Conservation (phyloP, 306 rosid species). For the Alnus rubra region DNA sequence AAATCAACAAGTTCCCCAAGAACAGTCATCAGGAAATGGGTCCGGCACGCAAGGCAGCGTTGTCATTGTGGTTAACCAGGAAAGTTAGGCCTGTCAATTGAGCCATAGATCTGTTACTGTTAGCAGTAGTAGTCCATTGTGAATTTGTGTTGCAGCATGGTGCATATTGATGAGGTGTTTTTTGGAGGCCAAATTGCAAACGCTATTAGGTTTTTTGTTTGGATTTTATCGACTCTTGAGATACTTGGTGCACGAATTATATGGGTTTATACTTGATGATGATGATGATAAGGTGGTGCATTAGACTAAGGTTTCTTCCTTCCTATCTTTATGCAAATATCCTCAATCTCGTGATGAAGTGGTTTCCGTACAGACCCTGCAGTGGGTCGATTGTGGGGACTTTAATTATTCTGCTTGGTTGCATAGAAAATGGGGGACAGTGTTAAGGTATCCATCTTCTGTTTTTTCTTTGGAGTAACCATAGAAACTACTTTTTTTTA, state of each 20-base stretch:
- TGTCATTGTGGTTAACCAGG: slow-evolving; percentile 30
- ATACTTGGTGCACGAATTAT: not conserved
- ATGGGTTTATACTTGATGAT: not conserved
- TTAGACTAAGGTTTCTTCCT: not conserved
- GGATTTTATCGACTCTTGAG: not conserved
- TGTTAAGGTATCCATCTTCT: not conserved
- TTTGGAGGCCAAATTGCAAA: not conserved
- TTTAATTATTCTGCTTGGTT: not conserved
- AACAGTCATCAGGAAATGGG: slow-evolving; percentile 15
- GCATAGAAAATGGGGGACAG: not conserved
- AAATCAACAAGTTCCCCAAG: not conserved
- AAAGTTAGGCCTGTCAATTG: slow-evolving; percentile 20
- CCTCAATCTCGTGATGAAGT: not conserved
- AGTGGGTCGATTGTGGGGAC: not conserved
- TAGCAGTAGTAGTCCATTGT: not conserved
- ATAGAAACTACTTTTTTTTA: no score
- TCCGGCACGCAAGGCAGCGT: slow-evolving; percentile 20
- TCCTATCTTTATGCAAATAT: not conserved
- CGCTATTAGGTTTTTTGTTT: not conserved
- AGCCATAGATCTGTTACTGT: not conserved
- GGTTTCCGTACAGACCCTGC: not conserved
- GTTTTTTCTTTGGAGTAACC: no score
- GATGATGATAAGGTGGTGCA: no score
- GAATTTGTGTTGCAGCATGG: not conserved
- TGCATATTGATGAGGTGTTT: not conserved